Evolutionary conservation across 306 rosid species (phyloP).

Genomic region (Dryas drummondii): DNA sequence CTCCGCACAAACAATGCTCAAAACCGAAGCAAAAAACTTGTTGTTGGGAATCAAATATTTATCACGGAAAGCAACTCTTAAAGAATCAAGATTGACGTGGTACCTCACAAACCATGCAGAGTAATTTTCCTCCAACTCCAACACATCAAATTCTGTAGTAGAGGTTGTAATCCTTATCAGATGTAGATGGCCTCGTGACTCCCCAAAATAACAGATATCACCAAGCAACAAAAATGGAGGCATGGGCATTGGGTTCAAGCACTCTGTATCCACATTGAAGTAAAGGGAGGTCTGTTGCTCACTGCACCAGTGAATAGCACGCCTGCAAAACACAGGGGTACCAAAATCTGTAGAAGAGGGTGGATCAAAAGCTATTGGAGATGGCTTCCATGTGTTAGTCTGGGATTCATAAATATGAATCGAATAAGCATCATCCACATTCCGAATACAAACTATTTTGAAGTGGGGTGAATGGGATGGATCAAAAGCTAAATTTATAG

Average conservation of each 20-base stretch:
- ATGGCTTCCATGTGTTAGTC: conserved; percentile 7
- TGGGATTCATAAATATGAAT: neutral
- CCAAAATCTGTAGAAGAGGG: neutral
- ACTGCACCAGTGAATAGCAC: neutral
- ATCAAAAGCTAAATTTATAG: conserved; percentile 9
- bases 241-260: conserved; percentile 12
- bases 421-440: neutral
- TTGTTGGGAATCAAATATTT: neutral
- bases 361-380: neutral
- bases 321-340: conserved; percentile 4
- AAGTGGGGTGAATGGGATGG: conserved; percentile 1
- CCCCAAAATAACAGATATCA: conserved; percentile 12
- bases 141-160: neutral
- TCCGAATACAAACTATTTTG: neutral
- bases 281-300: neutral
- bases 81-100: conserved; percentile 1
- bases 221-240: neutral
- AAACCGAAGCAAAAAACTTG: neutral
- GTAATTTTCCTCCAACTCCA: conserved; percentile 10
- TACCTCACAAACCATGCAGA: conserved; percentile 7
- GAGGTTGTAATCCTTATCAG: neutral
- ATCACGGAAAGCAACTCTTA: neutral
- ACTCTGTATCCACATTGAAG: conserved; percentile 4
- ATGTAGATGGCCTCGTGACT: conserved; percentile 6
- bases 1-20: neutral